Evolutionary conservation across 805 yeast species (phyloP), one percentile per base, ranked within the genome.

Genomic region (Metschnikowia drakensbergensis): DNA sequence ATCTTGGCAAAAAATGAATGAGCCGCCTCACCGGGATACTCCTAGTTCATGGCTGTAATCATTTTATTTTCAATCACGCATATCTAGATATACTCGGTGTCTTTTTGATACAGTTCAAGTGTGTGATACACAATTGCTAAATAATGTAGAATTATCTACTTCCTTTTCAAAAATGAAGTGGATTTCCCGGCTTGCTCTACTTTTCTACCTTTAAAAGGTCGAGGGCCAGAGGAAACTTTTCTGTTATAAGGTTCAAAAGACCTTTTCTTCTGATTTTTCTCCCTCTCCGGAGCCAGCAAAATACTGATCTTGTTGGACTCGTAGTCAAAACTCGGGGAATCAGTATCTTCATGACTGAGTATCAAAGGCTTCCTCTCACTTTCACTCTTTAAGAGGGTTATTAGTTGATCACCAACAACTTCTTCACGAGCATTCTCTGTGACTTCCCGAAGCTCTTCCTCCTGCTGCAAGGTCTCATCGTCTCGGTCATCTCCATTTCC

Each of bases 191-290:
- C 39, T 7, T 62, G 65, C 23, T 51, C 60, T 10, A 58, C 66
- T 61, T 62, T 76, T 61, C 51, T 55, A 45, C 71, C 78, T 65
- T 79, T 82, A 6, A 78, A 76, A n/a, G 77, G 74, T 54, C 66
- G 67, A 6, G 85, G 85, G 1, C 82, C 86, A 13, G 72, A 74
- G 27, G 31, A 30, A n/a, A 72, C 65, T 5, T 66, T 69, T 39
- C 69, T 71, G 5, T 74, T 62, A 54, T 82, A 84, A 3, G 90
- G 89, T 64, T 84, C 84, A 53, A 80, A 84, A 6, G 75, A 59
- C 46, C 69, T 65, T 56, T 76, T 74, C 60, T 75, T 75, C 4
- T 55, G 59, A 13, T 55, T 52, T 37, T 53, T 62, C 43, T 54
- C 54, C 28, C 57, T 48, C 31, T 54, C 59, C 13, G 46, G 48